Base-by-base conservation (phyloP, 495 filamentous ascomycete species). In the Coniosporium apollinis region DNA sequence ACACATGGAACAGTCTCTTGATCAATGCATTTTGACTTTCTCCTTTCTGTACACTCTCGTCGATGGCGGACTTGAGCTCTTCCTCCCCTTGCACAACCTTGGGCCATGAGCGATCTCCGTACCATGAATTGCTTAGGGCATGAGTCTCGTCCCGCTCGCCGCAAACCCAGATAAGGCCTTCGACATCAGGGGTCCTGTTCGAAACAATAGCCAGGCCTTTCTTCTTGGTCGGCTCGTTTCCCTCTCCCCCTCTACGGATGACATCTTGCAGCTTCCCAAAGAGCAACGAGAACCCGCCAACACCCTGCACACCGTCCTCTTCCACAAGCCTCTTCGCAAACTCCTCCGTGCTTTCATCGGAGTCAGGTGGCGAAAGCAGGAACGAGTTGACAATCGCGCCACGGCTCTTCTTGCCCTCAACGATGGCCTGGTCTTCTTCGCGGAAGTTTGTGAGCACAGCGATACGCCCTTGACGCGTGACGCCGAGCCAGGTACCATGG, bases 371-470 rank as follows among this genome's bases (percentile, higher is more conserved):
- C 48, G 40, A 19, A 2, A 65, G 72, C n/a, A 97, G 57, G 70
- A 83, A 94, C n/a, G 71, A 75, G 33, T 78, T 92, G 24, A 91
- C 79, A 57, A 96, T 82, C 9, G 63, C 70, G 14, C 89, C 89
- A 20, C 89, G 71, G 50, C 79, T 86, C 38, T 70, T 67, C 29
- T 61, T 60, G 6, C 72, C 77, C 33, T 59, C 49, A 17, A 74
- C 54, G 25, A 74, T 60, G 10, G 60, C 54, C 11, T 44, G 41
- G 30, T 70, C 72, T 33, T 73, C 66, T 61, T 96, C 89, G 35
- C 82, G 79, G 51, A 84, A 94, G 62, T 99, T 99, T 36, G 91
- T 96, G 22, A 99, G 66, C 22, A 91, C 75, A 9, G 91, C 86
- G 31, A 99, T 59, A 41, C 82, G 82, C 11, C 89, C 89, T 21